phyloP scores from a whole-genome alignment of 768 basidiomycete genomes.

The Lentinus tigrinus region DNA sequence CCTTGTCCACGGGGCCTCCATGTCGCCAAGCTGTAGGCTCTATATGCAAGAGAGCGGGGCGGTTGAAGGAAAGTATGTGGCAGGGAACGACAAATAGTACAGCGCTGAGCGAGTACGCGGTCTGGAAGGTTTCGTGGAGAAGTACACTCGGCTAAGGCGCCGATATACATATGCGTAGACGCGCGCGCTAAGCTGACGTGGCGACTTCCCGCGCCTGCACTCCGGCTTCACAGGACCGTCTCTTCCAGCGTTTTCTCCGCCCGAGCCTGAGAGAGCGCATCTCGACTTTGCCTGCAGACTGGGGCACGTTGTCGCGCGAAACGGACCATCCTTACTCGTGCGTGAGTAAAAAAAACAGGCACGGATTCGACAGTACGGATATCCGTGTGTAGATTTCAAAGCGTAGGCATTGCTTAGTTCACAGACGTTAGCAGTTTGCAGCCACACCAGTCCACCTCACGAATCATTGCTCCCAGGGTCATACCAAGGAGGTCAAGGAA shows the following conservation, averaged over 20 bases:
- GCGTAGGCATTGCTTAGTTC: too few species aligned
- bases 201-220: conserved; percentile 7
- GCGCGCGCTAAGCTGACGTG: conserved; percentile 18
- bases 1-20: conserved; percentile 81
- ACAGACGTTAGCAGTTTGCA: too few species aligned
- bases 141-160: conserved; percentile 14
- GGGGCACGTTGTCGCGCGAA: too few species aligned
- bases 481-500: too few species aligned
- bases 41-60: conserved; percentile 2
- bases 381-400: too few species aligned
- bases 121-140: conserved; percentile 6
- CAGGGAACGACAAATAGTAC: not conserved
- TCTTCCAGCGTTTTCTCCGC: not conserved
- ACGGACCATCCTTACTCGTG: too few species aligned
- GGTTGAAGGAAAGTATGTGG: not conserved
- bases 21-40: conserved; percentile 11
- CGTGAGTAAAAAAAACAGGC: too few species aligned
- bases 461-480: too few species aligned
- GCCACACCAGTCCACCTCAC: too few species aligned
- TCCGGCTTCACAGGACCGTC: conserved; percentile 9
- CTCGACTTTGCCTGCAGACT: too few species aligned
- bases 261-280: not conserved
- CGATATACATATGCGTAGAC: conserved; percentile 17
- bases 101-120: not conserved
- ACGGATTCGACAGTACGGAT: too few species aligned